A percentile compares a stretch with the other conserved stretches of the same genome.
Evolutionary conservation across 768 basidiomycete genomes (phyloP).

Genomic region (Lepiota venenata): DNA sequence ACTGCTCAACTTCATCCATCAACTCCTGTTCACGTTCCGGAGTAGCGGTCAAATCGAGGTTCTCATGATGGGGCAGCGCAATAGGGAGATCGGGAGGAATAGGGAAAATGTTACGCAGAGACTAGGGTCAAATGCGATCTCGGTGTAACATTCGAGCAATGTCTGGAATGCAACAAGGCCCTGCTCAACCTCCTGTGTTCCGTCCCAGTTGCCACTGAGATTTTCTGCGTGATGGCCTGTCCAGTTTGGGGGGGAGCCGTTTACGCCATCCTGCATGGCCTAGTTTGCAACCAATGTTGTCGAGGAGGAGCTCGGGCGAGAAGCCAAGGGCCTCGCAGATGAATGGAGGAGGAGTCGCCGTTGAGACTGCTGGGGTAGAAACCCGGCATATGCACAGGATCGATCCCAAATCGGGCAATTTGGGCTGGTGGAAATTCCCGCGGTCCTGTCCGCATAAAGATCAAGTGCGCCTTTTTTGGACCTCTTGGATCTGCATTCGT

Average conservation of each 20-base stretch:
- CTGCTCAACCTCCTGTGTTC: constrained; percentile 69
- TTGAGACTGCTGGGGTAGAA: constrained; percentile 1
- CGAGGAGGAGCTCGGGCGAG: constrained; percentile 79
- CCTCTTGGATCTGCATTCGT: too few relatives aligned
- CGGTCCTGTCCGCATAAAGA: too few relatives aligned
- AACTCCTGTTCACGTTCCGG: constrained; percentile 59
- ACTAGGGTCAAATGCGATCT: constrained; percentile 91
- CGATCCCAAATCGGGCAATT: too few relatives aligned
- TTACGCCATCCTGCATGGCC: constrained; percentile 72
- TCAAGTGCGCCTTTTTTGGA: too few relatives aligned
- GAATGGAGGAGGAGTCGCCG: constrained; percentile 40
- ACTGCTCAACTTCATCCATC: constrained; percentile 62
- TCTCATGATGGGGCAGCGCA: constrained; percentile 73
- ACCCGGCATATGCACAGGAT: too few relatives aligned
- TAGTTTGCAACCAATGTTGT: constrained; percentile 83
- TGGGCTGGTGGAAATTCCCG: too few relatives aligned
- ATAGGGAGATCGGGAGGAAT: constrained; percentile 66
- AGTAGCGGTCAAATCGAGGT: constrained; percentile 60
- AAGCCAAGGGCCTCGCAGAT: constrained; percentile 78
- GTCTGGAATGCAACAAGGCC: constrained; percentile 87
- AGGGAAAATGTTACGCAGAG: constrained; percentile 82
- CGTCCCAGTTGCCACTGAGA: constrained; percentile 24
- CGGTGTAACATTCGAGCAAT: constrained; percentile 81
- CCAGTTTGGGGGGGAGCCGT: constrained; percentile 74
- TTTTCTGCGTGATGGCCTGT: constrained; percentile 56